phyloP scores from a whole-genome alignment of 2,329 filamentous ascomycete species.

The Cryphonectria nitschkei region DNA sequence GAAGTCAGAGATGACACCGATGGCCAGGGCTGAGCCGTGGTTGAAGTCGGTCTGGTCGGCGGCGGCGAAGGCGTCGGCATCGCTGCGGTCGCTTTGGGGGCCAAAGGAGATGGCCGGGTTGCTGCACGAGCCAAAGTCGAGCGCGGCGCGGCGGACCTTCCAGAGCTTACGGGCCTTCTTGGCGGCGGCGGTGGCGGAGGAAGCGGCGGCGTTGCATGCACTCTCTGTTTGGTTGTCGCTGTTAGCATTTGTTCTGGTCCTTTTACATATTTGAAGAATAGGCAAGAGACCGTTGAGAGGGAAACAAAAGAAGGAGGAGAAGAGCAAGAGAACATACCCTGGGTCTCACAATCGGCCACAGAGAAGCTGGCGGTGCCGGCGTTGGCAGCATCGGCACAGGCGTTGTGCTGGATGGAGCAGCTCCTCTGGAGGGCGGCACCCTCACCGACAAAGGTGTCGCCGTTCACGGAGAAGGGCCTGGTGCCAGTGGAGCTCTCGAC shows the following conservation, averaged over 20 bases:
- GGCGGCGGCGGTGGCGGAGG: slow-evolving; percentile 31
- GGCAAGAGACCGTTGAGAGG: too few relatives aligned
- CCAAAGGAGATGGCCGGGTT: slow-evolving; percentile 55
- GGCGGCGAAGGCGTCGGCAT: slow-evolving; percentile 46
- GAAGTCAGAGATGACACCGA: slow-evolving; percentile 43
- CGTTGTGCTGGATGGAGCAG: slow-evolving; percentile 55
- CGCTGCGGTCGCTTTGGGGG: slow-evolving; percentile 50
- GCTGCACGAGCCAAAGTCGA: slow-evolving; percentile 51
- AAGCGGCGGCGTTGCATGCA: slow-evolving; percentile 39
- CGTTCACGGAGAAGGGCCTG: slow-evolving; percentile 56
- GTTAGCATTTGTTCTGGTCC: neutral
- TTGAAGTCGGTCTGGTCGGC: slow-evolving; percentile 49
- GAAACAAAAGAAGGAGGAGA: too few relatives aligned
- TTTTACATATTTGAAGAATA: neutral
- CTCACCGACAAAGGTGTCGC: slow-evolving; percentile 55
- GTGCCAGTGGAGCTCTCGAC: slow-evolving; percentile 43
- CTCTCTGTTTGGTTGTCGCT: slow-evolving; percentile 32
- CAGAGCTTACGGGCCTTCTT: slow-evolving; percentile 33
- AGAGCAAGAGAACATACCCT: slow-evolving; percentile 31
- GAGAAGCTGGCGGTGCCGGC: slow-evolving; percentile 42
- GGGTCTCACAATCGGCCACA: slow-evolving; percentile 47
- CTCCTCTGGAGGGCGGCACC: slow-evolving; percentile 52
- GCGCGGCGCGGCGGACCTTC: slow-evolving; percentile 32
- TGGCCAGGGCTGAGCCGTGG: slow-evolving; percentile 53
- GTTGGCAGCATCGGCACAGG: slow-evolving; percentile 54